These are phyloP conservation scores for Microthlaspi erraticum DNA, from an alignment of 345 rosid genomes.

Conservation along the genomic window DNA sequence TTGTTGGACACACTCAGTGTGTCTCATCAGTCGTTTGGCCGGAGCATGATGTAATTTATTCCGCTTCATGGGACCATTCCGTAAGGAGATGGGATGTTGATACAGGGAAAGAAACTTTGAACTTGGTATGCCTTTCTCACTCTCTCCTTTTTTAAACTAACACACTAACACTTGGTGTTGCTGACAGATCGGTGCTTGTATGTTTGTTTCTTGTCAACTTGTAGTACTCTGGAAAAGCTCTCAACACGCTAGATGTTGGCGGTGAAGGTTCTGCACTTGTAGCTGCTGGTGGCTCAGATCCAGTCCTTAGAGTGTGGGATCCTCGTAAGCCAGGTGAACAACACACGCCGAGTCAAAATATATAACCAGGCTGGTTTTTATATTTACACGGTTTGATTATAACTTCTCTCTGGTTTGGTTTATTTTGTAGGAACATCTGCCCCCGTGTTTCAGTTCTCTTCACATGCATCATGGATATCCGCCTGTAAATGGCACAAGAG, in stretches of 20 bases:
- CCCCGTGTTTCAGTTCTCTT: conserved; percentile 80
- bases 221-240: conserved; percentile 86
- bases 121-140: conserved; percentile 59
- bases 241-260: conserved; percentile 80
- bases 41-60: conserved; percentile 65
- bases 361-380: conserved; percentile 18
- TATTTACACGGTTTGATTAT: not conserved
- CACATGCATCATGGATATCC: conserved; percentile 92
- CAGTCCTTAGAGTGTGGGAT: conserved; percentile 94
- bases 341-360: conserved; percentile 10
- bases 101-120: conserved; percentile 75
- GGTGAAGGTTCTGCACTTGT: conserved; percentile 93
- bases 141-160: conserved; percentile 13
- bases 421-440: conserved; percentile 76
- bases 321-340: conserved; percentile 90
- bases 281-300: conserved; percentile 93
- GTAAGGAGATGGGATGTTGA: conserved; percentile 87
- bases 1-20: conserved; percentile 91
- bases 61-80: conserved; percentile 97
- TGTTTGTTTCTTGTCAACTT: conserved; percentile 14
- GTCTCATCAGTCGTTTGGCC: conserved; percentile 93
- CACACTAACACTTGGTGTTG: not conserved
- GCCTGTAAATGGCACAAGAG: conserved; percentile 92
- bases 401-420: conserved; percentile 2
- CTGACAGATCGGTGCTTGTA: not conserved